Conservation (phyloP, 495 filamentous ascomycete genomes). For the Glarea lozoyensis region DNA sequence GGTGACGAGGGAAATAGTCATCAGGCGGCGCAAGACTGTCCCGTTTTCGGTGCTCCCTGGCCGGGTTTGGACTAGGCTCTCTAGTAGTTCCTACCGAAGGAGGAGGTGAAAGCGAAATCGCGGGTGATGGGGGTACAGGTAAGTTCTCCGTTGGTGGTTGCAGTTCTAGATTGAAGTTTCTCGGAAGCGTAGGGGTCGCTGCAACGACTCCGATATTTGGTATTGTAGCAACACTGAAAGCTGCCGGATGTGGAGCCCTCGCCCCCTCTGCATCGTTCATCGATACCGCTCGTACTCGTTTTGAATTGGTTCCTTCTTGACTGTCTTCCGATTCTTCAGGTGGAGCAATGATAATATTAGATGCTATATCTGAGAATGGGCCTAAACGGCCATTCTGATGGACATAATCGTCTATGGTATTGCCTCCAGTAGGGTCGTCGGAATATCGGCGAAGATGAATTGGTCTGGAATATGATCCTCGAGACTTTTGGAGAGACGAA, state of each 20-base stretch:
- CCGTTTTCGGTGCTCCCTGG: slow-evolving; percentile 6
- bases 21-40: slow-evolving; percentile 19
- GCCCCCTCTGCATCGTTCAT: slow-evolving; percentile 44
- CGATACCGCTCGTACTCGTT: slow-evolving; percentile 50
- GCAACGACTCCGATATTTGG: slow-evolving; percentile 20
- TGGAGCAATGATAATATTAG: slow-evolving; percentile 11
- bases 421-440: slow-evolving; percentile 39
- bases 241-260: slow-evolving; percentile 5
- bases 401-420: slow-evolving; percentile 11
- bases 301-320: neutral
- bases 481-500: slow-evolving; percentile 67
- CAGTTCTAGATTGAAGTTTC: slow-evolving; percentile 2
- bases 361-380: slow-evolving; percentile 13
- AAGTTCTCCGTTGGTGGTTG: slow-evolving; percentile 2
- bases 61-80: slow-evolving; percentile 16
- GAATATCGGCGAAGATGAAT: slow-evolving; percentile 66
- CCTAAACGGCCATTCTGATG: slow-evolving; percentile 12
- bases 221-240: slow-evolving; percentile 13
- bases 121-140: slow-evolving; percentile 20
- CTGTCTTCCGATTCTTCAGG: slow-evolving; percentile 2
- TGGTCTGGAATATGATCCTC: slow-evolving; percentile 58
- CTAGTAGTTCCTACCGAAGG: slow-evolving; percentile 21
- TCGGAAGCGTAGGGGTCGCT: slow-evolving; percentile 16
- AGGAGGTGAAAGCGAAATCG: slow-evolving; percentile 31
- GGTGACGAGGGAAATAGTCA: slow-evolving; percentile 13